Conservation (phyloP, 2,329 filamentous ascomycete species). For the Fusarium papillatum region DNA sequence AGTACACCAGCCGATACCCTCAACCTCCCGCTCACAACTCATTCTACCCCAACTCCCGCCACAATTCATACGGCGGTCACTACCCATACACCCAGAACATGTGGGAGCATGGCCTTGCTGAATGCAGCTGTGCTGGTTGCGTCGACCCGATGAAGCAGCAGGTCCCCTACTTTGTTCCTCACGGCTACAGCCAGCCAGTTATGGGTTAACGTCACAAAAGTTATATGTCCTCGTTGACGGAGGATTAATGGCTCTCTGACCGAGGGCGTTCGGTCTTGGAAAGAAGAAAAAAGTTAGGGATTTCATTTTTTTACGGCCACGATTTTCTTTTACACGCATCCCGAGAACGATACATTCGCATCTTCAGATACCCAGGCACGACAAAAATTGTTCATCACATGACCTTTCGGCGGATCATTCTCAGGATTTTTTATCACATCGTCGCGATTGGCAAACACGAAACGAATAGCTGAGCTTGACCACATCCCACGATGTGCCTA, state of each 20-base stretch:
- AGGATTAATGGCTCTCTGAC: conserved; percentile 35
- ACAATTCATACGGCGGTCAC: conserved; percentile 56
- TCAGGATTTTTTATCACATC: conserved; percentile 37
- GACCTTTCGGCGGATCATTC: conserved; percentile 46
- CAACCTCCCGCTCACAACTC: conserved; percentile 55
- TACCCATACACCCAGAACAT: conserved; percentile 61
- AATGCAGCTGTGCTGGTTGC: conserved; percentile 65
- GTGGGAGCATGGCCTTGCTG: conserved; percentile 65
- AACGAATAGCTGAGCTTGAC: not conserved
- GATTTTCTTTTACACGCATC: conserved; percentile 49
- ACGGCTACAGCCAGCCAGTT: conserved; percentile 67
- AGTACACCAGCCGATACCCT: conserved; percentile 61
- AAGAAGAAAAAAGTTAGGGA: conserved; percentile 45
- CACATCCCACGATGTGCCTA: not conserved
- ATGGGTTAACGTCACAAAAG: conserved; percentile 58
- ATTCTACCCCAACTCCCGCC: conserved; percentile 56
- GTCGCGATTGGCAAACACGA: conserved; percentile 31
- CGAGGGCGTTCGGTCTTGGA: conserved; percentile 36
- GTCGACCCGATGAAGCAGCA: conserved; percentile 61
- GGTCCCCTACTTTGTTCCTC: conserved; percentile 61
- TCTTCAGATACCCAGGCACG: conserved; percentile 57
- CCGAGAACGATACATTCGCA: conserved; percentile 51
- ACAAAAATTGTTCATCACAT: conserved; percentile 50
- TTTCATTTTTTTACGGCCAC: conserved; percentile 49
- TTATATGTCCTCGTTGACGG: conserved; percentile 11